phyloP scores from a whole-genome alignment of 148 eudicot genomes.

The Heliamphora exappendiculata region DNA sequence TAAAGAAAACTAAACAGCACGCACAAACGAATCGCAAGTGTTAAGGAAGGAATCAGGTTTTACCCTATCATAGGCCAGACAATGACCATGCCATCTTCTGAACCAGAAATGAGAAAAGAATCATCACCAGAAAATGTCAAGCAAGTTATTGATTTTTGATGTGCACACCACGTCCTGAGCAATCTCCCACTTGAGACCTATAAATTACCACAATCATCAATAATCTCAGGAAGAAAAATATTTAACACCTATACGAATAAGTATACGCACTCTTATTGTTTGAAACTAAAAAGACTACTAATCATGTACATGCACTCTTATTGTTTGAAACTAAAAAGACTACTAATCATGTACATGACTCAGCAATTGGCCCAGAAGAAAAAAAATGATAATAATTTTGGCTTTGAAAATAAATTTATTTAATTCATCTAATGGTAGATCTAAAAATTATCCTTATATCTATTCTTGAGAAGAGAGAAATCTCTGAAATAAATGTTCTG shows the following conservation, averaged over 20 bases:
- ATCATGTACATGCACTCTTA: background rate
- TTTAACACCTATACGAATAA: background rate
- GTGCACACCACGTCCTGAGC: constrained; percentile 19
- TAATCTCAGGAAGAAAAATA: background rate
- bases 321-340: background rate
- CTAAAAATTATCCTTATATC: background rate
- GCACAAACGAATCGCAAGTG: background rate
- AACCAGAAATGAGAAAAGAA: constrained; percentile 21
- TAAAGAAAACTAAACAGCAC: background rate
- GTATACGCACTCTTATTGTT: background rate
- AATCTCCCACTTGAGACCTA: constrained; percentile 17
- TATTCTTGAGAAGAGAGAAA: background rate
- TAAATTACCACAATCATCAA: background rate
- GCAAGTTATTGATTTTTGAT: constrained; percentile 11
- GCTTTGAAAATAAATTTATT: background rate
- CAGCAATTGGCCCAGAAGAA: background rate
- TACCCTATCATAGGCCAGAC: constrained; percentile 22
- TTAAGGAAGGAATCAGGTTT: background rate
- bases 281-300: background rate
- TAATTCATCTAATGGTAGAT: background rate
- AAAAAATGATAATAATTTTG: background rate
- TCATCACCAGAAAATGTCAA: constrained; percentile 18
- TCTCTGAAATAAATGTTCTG: background rate
- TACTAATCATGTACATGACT: background rate
- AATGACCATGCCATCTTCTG: constrained; percentile 18